Evolutionary conservation across 1,284 basidiomycete species (phyloP), one percentile per base, ranked within the genome.

Genomic region (Sanghuangporus sanghuang): DNA sequence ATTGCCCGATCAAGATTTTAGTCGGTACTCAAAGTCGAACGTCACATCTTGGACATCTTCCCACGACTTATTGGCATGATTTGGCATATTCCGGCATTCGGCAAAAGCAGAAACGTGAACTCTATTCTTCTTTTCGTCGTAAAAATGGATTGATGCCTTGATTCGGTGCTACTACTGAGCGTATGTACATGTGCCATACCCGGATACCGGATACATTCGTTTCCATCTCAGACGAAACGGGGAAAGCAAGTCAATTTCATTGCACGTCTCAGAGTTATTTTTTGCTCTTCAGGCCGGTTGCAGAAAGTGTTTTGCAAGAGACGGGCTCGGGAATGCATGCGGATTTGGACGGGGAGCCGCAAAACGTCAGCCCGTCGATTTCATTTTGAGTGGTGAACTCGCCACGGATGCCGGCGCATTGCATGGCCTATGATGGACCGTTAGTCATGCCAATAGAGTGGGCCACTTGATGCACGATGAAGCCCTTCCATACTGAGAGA

Each of bases 1-100:
- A 2, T 39, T 54, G 35, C 53, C 53, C 53, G 53, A 54, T 54
- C 53, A 5, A 54, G 53, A 54, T 54, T 54, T 54, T 54, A 54
- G 53, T 54, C 53, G 53, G 53, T 36, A 54, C 53, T 36, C 52
- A 54, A 36, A 54, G 12, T 49, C 12, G 48, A 18, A n/a, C n/a
- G 48, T 32, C 5, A 32, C 27, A 32, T 32, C 27, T 32, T 32
- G 27, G 27, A 32, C 2, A 53, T 18, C 7, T 36, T 53, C 52
- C 7, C 52, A 53, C 52, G 52, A 23, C 12, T 14, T 11, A 2
- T 27, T 36, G 53, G 53, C 53, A 54, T 36, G 32, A 27, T 0
- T 4, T 27, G 32, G 42, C 42, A 44, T 44, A 18, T 12, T 14
- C 18, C 42, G 48, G 23, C 21, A 35, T 52, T 52, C 44, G 44